Base-by-base conservation (phyloP, 495 filamentous ascomycete species). In the Hypoxylon crocopeplum region DNA sequence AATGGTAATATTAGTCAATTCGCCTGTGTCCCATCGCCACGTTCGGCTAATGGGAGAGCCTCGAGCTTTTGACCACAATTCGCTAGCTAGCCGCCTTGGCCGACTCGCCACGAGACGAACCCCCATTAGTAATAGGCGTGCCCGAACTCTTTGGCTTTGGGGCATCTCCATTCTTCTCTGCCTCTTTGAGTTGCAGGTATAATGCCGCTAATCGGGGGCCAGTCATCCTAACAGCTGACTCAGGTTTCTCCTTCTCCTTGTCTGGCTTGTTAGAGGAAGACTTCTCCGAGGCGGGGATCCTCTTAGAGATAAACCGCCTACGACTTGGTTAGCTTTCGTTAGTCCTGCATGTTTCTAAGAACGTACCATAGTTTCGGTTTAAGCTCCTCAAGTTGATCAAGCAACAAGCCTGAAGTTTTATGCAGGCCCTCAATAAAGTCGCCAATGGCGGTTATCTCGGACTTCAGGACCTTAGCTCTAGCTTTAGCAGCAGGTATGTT, bases 331-430 rank as follows among this genome's bases (percentile, higher is more conserved):
- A 57, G 56, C 32, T 39, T 45, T 22, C 7, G 30, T 33, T 16
- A n/a, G 5, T 27, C 24, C 0, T 1, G 1, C 7, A 12, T 44
- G 8, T 4, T 42, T 2, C 6, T 12, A 0, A 13, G 1, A 7
- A 71, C 76, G 55, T 67, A 78, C 77, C 77, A 79, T 52, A 79
- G 72, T 48, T 77, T 71, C 16, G 76, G 74, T 49, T 79, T 77
- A 6, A 79, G 60, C 22, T 69, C 70, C 20, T 76, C 77, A 21
- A 76, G 51, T 24, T 75, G 70, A 16, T 61, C 66, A 33, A 56
- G 48, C 46, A 22, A 44, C 42, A 72, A 51, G 5, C 64, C 69
- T 15, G 67, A 69, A 13, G 71, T 75, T 53, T 76, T 63, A 11
- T 70, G 70, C 24, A 80, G 61, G 40, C 67, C 61, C 44, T 72